Evolutionary conservation across 306 rosid species (phyloP).

Genomic region (Fragaria nilgerrensis): DNA sequence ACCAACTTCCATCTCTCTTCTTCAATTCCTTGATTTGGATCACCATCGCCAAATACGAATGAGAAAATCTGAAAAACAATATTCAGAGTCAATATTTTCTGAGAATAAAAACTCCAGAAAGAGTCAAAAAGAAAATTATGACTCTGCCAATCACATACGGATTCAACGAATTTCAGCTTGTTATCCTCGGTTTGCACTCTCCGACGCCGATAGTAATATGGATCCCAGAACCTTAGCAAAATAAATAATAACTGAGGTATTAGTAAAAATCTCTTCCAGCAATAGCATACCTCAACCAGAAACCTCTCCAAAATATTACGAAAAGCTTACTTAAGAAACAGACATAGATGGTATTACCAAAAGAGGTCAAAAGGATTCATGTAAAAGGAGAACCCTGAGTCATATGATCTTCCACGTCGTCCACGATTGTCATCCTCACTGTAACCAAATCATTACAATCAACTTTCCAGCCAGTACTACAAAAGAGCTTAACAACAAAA

Average conservation of each 20-base stretch:
- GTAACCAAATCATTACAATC: constrained; percentile 34
- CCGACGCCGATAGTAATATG: constrained; percentile 81
- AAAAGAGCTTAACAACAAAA: constrained; percentile 5
- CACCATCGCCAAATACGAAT: constrained; percentile 97
- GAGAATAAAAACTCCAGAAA: constrained; percentile 10
- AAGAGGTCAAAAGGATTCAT: constrained; percentile 74
- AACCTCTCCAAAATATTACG: neutral
- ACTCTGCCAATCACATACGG: constrained; percentile 55
- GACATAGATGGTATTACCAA: constrained; percentile 52
- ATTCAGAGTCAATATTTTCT: constrained; percentile 22
- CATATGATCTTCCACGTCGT: constrained; percentile 87
- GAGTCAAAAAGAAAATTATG: constrained; percentile 12
- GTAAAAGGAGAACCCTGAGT: constrained; percentile 75
- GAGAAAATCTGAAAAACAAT: constrained; percentile 71
- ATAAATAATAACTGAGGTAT: constrained; percentile 18
- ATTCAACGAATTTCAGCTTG: constrained; percentile 86
- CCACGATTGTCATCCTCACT: constrained; percentile 94
- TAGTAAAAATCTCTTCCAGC: constrained; percentile 24
- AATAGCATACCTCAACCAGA: neutral
- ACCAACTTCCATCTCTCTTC: constrained; percentile 99
- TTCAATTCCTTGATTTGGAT: constrained; percentile 99
- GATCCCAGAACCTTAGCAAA: constrained; percentile 93
- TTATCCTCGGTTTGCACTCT: constrained; percentile 58
- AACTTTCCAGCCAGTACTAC: constrained; percentile 16
- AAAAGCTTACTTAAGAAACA: constrained; percentile 12